Base-by-base conservation (phyloP, 1,284 basidiomycete genomes). In the Trichosporon ovoides region DNA sequence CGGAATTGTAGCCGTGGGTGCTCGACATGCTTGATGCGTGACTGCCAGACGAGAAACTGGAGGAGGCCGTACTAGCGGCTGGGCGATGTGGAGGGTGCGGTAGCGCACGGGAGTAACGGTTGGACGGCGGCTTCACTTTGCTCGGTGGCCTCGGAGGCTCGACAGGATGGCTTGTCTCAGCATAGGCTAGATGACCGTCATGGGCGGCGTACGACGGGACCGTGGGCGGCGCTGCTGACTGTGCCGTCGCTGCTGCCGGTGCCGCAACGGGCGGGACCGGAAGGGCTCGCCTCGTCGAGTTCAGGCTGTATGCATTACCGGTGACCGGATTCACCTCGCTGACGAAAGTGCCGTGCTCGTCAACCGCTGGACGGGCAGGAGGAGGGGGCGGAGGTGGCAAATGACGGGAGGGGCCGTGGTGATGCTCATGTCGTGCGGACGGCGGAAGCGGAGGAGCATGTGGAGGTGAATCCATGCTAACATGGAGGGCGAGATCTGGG, bases 391-490 rank as follows among this genome's bases (percentile, higher is more conserved):
- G 43, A 48, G 43, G 43, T 31, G 43, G 43, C 43, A 31, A 31
- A 10, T 18, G 43, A 19, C 28, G 28, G 28, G 28, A 31, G 28
- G 28, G 28, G 28, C 28, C 28, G 43, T 48, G 16, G 22, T 9
- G 43, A 31, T 31, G 43, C n/a, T 48, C 43, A 48, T 48, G 43
- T 48, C 24, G 18, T 19, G 43, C 43, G 24, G 18, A 18, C 22
- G 24, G 16, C 11, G 43, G 22, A 28, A 24, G 14, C 22, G 24
- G 16, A n/a, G 43, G 22, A 22, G 40, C 40, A 48, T 28, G 43
- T 48, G 43, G 43, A 48, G 43, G 43, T 31, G 24, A 14, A 24
- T 48, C 43, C 43, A 48, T 48, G 43, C n/a, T 31, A 14, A 48
- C 16, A n/a, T 12, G 22, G 43, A 48, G 18, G 22, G 20, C 22